Evolutionary conservation across 2,329 filamentous ascomycete species (phyloP).

Genomic region (Alternaria rosae): DNA sequence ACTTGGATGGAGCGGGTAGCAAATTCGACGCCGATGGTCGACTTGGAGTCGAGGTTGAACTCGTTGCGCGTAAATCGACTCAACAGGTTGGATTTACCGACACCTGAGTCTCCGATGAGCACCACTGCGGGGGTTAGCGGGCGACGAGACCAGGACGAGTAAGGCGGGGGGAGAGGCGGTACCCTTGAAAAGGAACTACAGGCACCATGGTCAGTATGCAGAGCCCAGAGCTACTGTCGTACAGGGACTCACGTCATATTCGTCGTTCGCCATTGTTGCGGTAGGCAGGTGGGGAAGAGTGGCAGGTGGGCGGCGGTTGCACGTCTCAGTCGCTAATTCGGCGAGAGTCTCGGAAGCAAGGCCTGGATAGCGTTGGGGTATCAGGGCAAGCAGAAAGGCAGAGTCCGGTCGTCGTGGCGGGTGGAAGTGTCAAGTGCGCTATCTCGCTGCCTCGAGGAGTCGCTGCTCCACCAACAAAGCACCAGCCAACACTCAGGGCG

Average conservation of each 20-base stretch:
- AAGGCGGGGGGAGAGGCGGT: slow-evolving; percentile 34
- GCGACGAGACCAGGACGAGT: slow-evolving; percentile 23
- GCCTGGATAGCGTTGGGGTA: not conserved
- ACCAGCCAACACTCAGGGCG: slow-evolving; percentile 14
- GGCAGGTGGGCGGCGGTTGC: slow-evolving; percentile 9
- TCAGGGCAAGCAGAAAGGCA: slow-evolving; percentile 2
- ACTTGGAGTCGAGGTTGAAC: slow-evolving; percentile 99
- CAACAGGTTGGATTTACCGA: slow-evolving; percentile 99
- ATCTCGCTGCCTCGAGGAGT: slow-evolving; percentile 21
- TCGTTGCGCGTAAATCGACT: slow-evolving; percentile 99
- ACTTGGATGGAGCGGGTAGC: slow-evolving; percentile 98
- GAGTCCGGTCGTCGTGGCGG: slow-evolving; percentile 5
- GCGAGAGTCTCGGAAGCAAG: not conserved
- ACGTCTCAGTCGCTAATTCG: not conserved
- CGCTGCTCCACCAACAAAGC: slow-evolving; percentile 15
- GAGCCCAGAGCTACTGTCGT: slow-evolving; percentile 25
- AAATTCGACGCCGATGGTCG: slow-evolving; percentile 99
- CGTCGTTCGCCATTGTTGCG: slow-evolving; percentile 91
- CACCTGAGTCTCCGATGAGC: slow-evolving; percentile 97
- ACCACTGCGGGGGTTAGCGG: slow-evolving; percentile 71
- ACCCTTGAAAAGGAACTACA: slow-evolving; percentile 99
- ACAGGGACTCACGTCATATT: slow-evolving; percentile 87
- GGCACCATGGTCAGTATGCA: slow-evolving; percentile 31
- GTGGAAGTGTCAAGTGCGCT: slow-evolving; percentile 15
- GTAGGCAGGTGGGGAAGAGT: slow-evolving; percentile 43